Evolutionary conservation across 2,329 filamentous ascomycete species (phyloP), one percentile per base, ranked within the genome.

Genomic region (Pseudogymnoascus pannorum): DNA sequence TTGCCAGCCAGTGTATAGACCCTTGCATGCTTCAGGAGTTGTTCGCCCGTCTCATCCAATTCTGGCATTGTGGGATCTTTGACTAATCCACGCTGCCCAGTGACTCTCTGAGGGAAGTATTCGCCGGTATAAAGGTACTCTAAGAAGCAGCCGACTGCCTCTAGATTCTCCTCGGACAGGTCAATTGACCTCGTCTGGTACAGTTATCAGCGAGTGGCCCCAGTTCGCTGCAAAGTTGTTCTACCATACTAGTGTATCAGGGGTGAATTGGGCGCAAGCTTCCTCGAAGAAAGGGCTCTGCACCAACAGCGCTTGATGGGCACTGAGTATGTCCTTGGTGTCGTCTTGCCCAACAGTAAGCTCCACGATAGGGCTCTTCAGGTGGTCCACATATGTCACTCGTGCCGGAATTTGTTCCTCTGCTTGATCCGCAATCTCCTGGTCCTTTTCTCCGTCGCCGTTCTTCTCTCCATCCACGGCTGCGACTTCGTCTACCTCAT

Each of bases 1-100:
- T 88, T 91, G 69, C 92, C 88, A 22, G 91, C 92, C 22, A 97
- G 80, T 0, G 91, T 96, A 78, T 96, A 96, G 66, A 96, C 84
- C 65, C 89, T 88, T 20, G 92, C 92, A 73, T 97, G 92, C 70
- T 89, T 91, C 64, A 97, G 85, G 16, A 97, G 86, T 71, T 93
- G 89, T 12, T 87, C 82, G 66, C 92, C 92, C n/a, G 83, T 84
- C 72, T 90, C 81, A 75, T 96, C 92, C 61, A 90, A 79, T 0
- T 76, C 72, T 3, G 88, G 88, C 11, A 85, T 73, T 6, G 81
- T 75, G 0, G 87, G 82, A 71, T 93, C 88, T 60, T 79, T 73
- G 71, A 95, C 90, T 51, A 95, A 84, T 26, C 80, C 76, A 44
- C 85, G 86, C 68, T 87, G 81, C 60, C 84, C 83, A 14, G 81